Percentiles rank a stretch among this genome's conserved stretches.
Evolutionary conservation across 306 rosid species (phyloP).

Genomic region (Lupinus albus): DNA sequence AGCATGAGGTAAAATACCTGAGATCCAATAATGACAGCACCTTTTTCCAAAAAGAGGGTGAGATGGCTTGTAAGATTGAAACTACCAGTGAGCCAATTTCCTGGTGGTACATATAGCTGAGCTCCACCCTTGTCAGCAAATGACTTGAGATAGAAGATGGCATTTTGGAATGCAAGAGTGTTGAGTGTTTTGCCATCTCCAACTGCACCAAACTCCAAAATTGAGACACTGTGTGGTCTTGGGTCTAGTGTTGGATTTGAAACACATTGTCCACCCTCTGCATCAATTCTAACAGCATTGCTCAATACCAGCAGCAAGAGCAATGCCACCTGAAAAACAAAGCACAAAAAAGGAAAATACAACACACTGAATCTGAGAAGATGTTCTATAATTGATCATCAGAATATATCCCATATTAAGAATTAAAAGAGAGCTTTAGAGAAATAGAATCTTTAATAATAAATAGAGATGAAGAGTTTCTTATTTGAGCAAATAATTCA

Average conservation of each 20-base stretch:
- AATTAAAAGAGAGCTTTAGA: neutral
- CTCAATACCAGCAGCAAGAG: constrained; percentile 82
- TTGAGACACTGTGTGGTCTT: constrained; percentile 94
- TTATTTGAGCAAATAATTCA: constrained; percentile 22
- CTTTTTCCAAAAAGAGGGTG: constrained; percentile 91
- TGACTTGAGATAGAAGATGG: constrained; percentile 91
- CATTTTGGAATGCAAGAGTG: constrained; percentile 94
- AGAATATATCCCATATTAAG: constrained; percentile 7
- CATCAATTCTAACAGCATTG: constrained; percentile 61
- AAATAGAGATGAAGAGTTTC: constrained; percentile 1
- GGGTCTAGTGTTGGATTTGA: constrained; percentile 63
- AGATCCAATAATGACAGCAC: constrained; percentile 85
- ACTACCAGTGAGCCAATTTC: constrained; percentile 94
- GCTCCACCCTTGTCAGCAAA: constrained; percentile 98
- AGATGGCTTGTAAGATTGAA: constrained; percentile 96
- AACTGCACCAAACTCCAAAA: constrained; percentile 91
- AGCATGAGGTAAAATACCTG: constrained; percentile 63
- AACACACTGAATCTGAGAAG: constrained; percentile 47
- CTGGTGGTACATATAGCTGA: constrained; percentile 90
- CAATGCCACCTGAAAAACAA: constrained; percentile 77
- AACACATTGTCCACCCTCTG: constrained; percentile 66
- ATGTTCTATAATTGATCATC: constrained; percentile 24
- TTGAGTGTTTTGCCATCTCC: constrained; percentile 92
- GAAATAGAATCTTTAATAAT: neutral
- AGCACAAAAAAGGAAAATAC: constrained; percentile 26